Base-by-base conservation (phyloP, 176 grass and related monocot genomes). In the Echinochloa phyllopogon region DNA sequence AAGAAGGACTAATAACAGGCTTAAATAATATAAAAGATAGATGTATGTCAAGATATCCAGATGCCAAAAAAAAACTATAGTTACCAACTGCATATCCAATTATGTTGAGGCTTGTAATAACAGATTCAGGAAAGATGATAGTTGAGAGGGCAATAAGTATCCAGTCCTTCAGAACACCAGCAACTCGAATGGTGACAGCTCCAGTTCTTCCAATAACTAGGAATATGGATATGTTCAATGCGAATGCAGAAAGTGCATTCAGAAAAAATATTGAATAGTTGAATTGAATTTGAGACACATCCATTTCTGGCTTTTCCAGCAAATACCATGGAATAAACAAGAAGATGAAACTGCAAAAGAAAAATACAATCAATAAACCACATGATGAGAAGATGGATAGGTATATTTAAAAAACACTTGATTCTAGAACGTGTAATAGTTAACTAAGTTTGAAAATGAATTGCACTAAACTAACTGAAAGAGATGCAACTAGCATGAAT, bases 161-260 rank as follows among this genome's bases (percentile, higher is more conserved):
- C 96, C 96, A 99, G 83, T 99, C 96, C 88, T 99, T 99, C 51
- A 99, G 84, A 92, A 99, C 96, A 47, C 96, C 96, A 75, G 94
- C 96, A 86, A 99, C 96, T 89, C 94, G 83, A 33, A 99, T 96
- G 24, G 96, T 99, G 66, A 99, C 94, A 74, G 94, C 96, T 81
- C 96, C 96, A 78, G 94, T 99, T 96, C 96, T 96, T 78, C 96
- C 93, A 82, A 99, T 96, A 43, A 94, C 96, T 74, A 99, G 82
- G 90, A 99, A 99, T 96, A 99, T 99, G 58, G 94, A 96, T 91
- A 99, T 90, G 77, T 96, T 99, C 84, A 99, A 99, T 38, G 96
- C 96, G 73, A 99, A 92, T 57, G 96, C 96, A 87, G 91, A 89
- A 65, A 94, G n/a, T 38, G 93, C 96, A 90, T 96, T 99, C 58